phyloP scores from a whole-genome alignment of 495 filamentous ascomycete genomes.

The Podospora sp. region DNA sequence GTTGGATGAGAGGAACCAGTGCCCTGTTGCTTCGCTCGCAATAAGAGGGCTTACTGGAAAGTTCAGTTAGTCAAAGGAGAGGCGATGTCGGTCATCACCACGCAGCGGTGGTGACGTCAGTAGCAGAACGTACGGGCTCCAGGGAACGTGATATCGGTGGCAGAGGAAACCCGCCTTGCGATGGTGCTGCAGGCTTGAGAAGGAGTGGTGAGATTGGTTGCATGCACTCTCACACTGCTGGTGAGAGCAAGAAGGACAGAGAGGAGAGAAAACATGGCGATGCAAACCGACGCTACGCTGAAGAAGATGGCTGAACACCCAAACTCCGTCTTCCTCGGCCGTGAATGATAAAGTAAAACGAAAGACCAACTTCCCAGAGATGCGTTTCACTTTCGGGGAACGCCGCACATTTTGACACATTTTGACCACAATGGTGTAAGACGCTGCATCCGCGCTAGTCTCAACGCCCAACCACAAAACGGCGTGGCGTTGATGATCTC shows the following conservation, averaged over 20 bases:
- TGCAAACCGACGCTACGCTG: not conserved
- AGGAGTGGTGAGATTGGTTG: not conserved
- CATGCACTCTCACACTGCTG: not conserved
- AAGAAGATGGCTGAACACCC: not conserved
- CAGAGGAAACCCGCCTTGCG: not conserved
- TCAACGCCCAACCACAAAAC: not conserved
- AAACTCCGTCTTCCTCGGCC: too few relatives aligned
- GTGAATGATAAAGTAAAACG: too few relatives aligned
- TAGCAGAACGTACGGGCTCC: not conserved
- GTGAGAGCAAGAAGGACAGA: not conserved
- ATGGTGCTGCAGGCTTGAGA: not conserved
- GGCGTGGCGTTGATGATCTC: not conserved
- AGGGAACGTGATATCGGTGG: not conserved
- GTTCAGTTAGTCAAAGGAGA: not conserved
- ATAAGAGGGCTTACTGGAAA: not conserved
- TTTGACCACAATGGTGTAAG: not conserved
- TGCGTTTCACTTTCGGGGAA: not conserved
- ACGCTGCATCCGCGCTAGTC: not conserved
- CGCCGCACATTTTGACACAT: not conserved
- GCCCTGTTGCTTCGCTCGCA: not conserved
- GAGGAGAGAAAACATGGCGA: not conserved
- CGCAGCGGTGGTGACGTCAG: not conserved
- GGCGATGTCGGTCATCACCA: not conserved
- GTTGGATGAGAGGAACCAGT: slow-evolving; percentile 33
- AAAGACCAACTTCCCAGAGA: not conserved